Percentiles rank a stretch among this genome's conserved stretches.
phyloP scores from a whole-genome alignment of 768 basidiomycete species.

The Bullera alba region DNA sequence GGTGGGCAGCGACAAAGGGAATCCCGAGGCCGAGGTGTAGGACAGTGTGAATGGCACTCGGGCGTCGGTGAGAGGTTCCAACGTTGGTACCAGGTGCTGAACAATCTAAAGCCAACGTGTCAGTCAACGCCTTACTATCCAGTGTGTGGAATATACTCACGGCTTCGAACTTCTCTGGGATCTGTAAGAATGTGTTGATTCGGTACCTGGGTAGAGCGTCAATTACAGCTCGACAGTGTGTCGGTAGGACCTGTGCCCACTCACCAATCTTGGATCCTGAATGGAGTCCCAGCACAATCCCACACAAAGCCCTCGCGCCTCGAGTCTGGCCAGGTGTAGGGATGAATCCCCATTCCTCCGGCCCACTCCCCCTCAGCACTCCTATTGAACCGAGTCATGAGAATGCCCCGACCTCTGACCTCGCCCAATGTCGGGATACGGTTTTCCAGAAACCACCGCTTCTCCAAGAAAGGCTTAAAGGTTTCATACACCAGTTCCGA shows the following conservation, averaged over 20 bases:
- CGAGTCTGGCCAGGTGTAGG: constrained; percentile 77
- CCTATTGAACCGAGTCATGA: constrained; percentile 80
- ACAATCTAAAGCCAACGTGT: constrained; percentile 4
- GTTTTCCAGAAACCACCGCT: constrained; percentile 79
- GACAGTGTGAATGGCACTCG: constrained; percentile 57
- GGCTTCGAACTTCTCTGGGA: constrained; percentile 67
- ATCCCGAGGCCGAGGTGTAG: constrained; percentile 70
- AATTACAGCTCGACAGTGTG: too few species aligned
- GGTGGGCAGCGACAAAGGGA: constrained; percentile 74
- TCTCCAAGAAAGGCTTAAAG: constrained; percentile 49
- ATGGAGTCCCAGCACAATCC: constrained; percentile 51
- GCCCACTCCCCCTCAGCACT: constrained; percentile 33
- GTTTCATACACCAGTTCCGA: constrained; percentile 61
- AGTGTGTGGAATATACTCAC: constrained; percentile 9
- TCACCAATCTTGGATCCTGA: constrained; percentile 81
- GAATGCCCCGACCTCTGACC: constrained; percentile 72
- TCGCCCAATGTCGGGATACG: constrained; percentile 73
- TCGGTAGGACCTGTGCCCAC: constrained; percentile 13
- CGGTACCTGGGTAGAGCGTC: too few species aligned
- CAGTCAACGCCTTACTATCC: not conserved
- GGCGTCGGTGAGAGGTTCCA: constrained; percentile 42
- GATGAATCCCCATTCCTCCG: constrained; percentile 73
- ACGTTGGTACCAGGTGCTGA: constrained; percentile 28
- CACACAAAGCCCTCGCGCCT: constrained; percentile 66
- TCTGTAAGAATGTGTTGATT: constrained; percentile 69